phyloP scores from a whole-genome alignment of 129 eudicot species.

The Kitagawia praeruptora region DNA sequence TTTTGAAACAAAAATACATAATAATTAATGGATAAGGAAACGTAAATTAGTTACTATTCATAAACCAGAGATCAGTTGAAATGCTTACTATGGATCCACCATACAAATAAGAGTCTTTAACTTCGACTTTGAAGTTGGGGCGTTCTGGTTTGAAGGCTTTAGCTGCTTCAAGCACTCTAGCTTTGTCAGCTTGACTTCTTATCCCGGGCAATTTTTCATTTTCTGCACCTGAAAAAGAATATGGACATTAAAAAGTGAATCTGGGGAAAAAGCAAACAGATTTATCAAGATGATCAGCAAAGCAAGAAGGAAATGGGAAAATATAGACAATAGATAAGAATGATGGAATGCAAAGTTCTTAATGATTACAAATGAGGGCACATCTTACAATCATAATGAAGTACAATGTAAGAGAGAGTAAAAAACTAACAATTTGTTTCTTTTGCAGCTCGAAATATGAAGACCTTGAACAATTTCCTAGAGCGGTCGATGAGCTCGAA shows the following conservation, averaged over 20 bases:
- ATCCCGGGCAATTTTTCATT: neutral
- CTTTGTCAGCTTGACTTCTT: neutral
- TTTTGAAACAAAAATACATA: neutral
- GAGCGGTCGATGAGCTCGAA: neutral
- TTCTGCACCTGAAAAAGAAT: neutral
- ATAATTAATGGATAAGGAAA: neutral
- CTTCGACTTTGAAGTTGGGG: constrained; percentile 9
- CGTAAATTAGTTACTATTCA: neutral
- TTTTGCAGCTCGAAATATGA: neutral
- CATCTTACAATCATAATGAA: neutral
- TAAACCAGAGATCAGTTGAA: neutral
- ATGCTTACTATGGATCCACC: constrained; percentile 13
- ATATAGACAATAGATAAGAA: too few relatives aligned
- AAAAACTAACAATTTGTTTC: neutral
- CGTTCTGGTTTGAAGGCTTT: constrained; percentile 8
- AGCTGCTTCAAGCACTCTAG: constrained; percentile 12
- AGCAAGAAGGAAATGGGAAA: too few relatives aligned
- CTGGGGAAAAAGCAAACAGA: neutral
- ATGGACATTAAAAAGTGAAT: neutral
- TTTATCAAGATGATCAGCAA: neutral
- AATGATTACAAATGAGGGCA: neutral
- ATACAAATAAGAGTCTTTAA: constrained; percentile 15
- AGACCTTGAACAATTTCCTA: neutral
- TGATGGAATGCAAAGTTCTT: neutral
- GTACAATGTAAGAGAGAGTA: neutral